Evolutionary conservation across 1,284 basidiomycete genomes (phyloP), one percentile per base, ranked within the genome.

Genomic region (Papiliotrema laurentii): DNA sequence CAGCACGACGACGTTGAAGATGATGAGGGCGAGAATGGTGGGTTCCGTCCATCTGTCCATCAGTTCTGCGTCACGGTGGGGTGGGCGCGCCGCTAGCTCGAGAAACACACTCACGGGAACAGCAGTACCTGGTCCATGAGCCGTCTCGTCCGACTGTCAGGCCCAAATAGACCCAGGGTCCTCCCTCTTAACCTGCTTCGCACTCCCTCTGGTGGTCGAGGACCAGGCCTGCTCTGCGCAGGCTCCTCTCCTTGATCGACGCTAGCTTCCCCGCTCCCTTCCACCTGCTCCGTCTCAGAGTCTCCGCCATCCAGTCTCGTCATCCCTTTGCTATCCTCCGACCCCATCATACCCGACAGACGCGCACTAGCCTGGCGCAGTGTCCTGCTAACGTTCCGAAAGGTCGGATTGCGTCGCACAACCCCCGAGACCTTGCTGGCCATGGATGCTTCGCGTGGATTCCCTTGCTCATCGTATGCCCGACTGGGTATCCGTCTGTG

Each of bases 1-100:
- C 50, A 97, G 77, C 18, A 93, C 79, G 50, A 91, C 78, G 18
- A 88, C 87, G 69, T 97, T 88, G 58, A 85, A 63, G 45, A 97
- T 79, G 65, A 98, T 97, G 45, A 93, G 78, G 7, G 85, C 61
- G 36, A 97, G 80, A 47, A 97, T 88, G 34, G 78, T 58, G 11
- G 90, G 89, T 71, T 98, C 93, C 16, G 91, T 89, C 81, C 84
- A 87, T 56, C 89, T 91, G 55, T 13, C 21, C n/a, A n/a, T n/a
- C n/a, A n/a, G n/a, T n/a, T n/a, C n/a, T n/a, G n/a, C n/a, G n/a
- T n/a, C n/a, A n/a, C n/a, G n/a, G n/a, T n/a, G n/a, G n/a, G n/a
- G n/a, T n/a, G n/a, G n/a, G n/a, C n/a, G n/a, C n/a, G n/a, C n/a
- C n/a, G n/a, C n/a, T n/a, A n/a, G n/a, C n/a, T n/a, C n/a, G n/a